Evolutionary conservation across 1,284 basidiomycete species (phyloP).

Genomic region (Boletus albobrunnescens): DNA sequence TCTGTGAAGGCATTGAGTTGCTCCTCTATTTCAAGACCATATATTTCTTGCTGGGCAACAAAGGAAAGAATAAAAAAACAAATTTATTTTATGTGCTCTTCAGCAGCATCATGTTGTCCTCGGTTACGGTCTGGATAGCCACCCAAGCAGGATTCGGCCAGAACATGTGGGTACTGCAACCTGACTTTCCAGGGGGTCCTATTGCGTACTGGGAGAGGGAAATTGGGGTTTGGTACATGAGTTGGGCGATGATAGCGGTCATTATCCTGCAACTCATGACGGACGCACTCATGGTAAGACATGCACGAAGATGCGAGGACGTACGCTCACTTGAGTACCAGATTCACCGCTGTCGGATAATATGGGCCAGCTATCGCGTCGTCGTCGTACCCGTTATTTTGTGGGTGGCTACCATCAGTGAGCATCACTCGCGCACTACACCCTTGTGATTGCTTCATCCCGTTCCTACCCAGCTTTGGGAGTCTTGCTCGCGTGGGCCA

Average conservation of each 20-base stretch:
- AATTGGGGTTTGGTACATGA: neutral
- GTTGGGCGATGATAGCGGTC: neutral
- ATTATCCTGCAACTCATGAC: constrained; percentile 1
- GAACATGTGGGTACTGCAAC: neutral
- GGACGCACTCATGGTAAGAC: neutral
- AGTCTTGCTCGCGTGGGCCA: too few relatives aligned
- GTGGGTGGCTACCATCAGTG: too few relatives aligned
- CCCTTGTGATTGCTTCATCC: too few relatives aligned
- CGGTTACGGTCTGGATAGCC: neutral
- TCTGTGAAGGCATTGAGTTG: neutral
- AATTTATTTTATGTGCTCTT: neutral
- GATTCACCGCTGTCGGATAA: neutral
- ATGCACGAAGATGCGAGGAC: neutral
- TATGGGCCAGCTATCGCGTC: neutral
- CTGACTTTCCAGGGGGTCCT: neutral
- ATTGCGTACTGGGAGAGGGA: neutral
- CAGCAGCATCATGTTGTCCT: neutral
- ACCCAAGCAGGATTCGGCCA: neutral
- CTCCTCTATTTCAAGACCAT: neutral
- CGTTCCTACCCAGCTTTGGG: too few relatives aligned
- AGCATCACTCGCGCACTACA: too few relatives aligned
- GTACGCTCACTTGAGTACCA: neutral
- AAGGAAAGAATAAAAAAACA: neutral
- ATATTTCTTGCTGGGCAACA: neutral
- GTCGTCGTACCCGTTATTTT: neutral